Base-by-base conservation (phyloP, 2,329 filamentous ascomycete species). In the Ceratocystis harringtonii region DNA sequence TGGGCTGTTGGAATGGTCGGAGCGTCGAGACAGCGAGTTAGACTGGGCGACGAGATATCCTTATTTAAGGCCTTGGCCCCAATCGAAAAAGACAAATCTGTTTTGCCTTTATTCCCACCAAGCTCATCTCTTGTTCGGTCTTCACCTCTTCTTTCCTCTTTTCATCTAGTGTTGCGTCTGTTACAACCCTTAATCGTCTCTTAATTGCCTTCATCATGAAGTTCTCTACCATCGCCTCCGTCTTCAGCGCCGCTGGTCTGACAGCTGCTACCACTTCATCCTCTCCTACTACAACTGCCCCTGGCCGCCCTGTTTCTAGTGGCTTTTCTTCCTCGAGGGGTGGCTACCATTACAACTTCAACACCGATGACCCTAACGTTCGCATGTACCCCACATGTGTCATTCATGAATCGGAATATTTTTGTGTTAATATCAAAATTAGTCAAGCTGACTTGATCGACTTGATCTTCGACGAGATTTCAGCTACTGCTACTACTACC, bases 201-300 rank as follows among this genome's bases (percentile, higher is more conserved):
- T 32, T 32, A 41, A 58, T 58, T 25, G 28, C 5, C 28, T 55
- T 55, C 45, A 41, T 7, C 22, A 63, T 63, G 62, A 63, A 63
- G 45, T 41, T 63, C 30, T 12, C 22, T 32, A 41, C 62, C 10
- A 36, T 52, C 6, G 3, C 45, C n/a, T 22, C 62, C 8, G 28
- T 22, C 30, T 12, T 63, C 8, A 19, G 28, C 45, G 28, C 62
- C 28, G 28, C 30, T 19, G 5, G 12, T 0, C n/a, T 52, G 30
- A 1, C 30, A n/a, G n/a, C 19, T 28, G 62, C 61, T 25, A 32
- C 45, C 3, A 63, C 28, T 2, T 8, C 25, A 3, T 0, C 22
- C n/a, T 7, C 28, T 57, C 0, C 4, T 30, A 15, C n/a, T 32
- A 17, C 25, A 19, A 30, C 28, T 12, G 2, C 55, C n/a, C 2